Evolutionary conservation across 805 yeast genomes (phyloP).

Genomic region (Ogataea trehaloabstinens): DNA sequence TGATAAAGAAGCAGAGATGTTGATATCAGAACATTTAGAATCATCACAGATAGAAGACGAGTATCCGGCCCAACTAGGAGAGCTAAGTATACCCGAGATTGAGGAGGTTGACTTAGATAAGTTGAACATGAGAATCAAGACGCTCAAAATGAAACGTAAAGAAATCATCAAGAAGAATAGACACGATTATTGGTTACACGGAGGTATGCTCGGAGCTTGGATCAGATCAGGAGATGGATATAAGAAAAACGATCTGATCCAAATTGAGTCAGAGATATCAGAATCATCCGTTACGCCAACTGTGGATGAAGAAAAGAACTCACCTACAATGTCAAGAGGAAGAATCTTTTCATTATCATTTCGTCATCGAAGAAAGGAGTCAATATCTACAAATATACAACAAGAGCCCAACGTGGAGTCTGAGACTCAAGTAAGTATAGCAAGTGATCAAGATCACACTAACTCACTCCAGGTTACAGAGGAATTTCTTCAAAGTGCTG

Average conservation of each 20-base stretch:
- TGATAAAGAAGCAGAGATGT: background rate
- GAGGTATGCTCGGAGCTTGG: slow-evolving; percentile 11
- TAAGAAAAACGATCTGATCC: slow-evolving; percentile 1
- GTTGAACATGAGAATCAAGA: slow-evolving; percentile 12
- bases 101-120: slow-evolving; percentile 11
- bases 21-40: slow-evolving; percentile 1
- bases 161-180: slow-evolving; percentile 13
- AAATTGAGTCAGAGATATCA: background rate
- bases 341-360: background rate
- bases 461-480: background rate
- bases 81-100: slow-evolving; percentile 4
- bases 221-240: slow-evolving; percentile 3
- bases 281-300: background rate
- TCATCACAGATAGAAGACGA: background rate
- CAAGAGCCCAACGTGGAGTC: background rate
- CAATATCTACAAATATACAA: background rate
- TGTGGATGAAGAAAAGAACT: background rate
- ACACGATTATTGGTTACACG: slow-evolving; percentile 13
- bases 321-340: background rate
- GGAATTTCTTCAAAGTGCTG: slow-evolving; percentile 1
- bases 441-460: background rate
- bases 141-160: slow-evolving; percentile 14
- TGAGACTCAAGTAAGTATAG: too few species aligned
- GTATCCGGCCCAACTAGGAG: slow-evolving; percentile 1
- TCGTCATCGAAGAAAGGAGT: background rate